phyloP scores from a whole-genome alignment of 352 stramenopile species.

The Globisporangium irregulare region DNA sequence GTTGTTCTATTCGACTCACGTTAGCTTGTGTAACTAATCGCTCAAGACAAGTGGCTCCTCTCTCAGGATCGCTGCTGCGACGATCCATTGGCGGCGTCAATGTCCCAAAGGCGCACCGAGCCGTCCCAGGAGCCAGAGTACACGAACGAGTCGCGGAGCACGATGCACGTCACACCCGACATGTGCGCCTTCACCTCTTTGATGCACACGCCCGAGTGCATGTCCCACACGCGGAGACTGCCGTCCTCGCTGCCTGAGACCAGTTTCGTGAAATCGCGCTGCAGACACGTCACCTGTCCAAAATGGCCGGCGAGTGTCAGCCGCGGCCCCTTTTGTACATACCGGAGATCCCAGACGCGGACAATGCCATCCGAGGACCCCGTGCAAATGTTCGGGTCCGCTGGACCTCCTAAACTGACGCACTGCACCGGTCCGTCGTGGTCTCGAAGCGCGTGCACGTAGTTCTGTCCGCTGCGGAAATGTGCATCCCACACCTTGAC shows the following conservation, averaged over 20 bases:
- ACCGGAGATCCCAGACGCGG: conserved; percentile 80
- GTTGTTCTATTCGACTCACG: not conserved
- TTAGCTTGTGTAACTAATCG: not conserved
- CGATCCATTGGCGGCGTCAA: conserved; percentile 27
- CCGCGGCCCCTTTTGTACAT: conserved; percentile 61
- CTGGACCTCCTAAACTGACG: conserved; percentile 65
- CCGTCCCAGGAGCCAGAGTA: conserved; percentile 79
- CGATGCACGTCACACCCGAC: conserved; percentile 63
- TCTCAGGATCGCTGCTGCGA: conserved; percentile 8
- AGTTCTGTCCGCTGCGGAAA: conserved; percentile 49
- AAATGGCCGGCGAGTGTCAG: conserved; percentile 52
- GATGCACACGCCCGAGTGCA: conserved; percentile 71
- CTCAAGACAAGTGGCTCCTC: not conserved
- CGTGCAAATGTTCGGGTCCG: conserved; percentile 77
- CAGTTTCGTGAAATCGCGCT: conserved; percentile 79
- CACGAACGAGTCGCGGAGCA: conserved; percentile 58
- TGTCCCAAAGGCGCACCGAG: conserved; percentile 62
- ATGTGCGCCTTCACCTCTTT: conserved; percentile 53
- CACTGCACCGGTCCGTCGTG: conserved; percentile 71
- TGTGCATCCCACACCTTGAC: conserved; percentile 79
- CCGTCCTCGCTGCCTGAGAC: conserved; percentile 78
- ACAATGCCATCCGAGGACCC: conserved; percentile 69
- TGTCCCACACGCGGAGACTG: conserved; percentile 70
- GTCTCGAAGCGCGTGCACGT: conserved; percentile 51
- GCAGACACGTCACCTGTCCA: conserved; percentile 57